Evolutionary conservation across 768 basidiomycete genomes (phyloP), one percentile per base, ranked within the genome.

Genomic region (Termitomyces sp.): DNA sequence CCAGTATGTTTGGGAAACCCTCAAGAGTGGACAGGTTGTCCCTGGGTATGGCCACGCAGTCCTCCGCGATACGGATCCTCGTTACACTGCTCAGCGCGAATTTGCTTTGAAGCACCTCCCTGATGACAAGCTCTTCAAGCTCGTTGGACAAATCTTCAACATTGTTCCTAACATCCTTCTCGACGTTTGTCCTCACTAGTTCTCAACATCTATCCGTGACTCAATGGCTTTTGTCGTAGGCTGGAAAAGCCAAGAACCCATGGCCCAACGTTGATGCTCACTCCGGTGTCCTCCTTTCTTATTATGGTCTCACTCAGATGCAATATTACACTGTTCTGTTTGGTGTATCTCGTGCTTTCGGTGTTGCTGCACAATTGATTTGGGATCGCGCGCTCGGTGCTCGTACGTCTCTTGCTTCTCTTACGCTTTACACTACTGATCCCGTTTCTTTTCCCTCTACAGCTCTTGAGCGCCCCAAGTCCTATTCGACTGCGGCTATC

Each of bases 241-340:
- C 91, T 63, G 91, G 91, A 63, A 93, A 93, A 72, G 91, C 90
- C 17, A 93, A 92, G 82, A 93, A 93, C 77, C 91, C 91, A 2
- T 93, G 89, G 89, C 95, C 95, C 44, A 98, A 98, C 71, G 95
- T 98, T 55, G 95, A 98, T 70, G 93, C 95, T 49, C 94, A 96
- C 78, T 98, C 96, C 16, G 94, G 92, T 73, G 91, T 84, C 52
- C 83, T 95, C 45, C 75, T 95, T 21, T 88, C 88, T 28, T 77
- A 94, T 74, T 94, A 94, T 66, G 92, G 92, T 48, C 76, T 96
- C 54, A 83, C 80, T 60, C 85, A 95, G 73, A 94, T 95, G 88
- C 83, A 92, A 69, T 98, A 90, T 81, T 98, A 98, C 78, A 98
- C 95, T 63, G 96, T 98, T 55, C 79, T 97, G 58, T 97, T 97